Evolutionary conservation across 164 flowering plant species (phyloP).

Genomic region (Vitis riparia): DNA sequence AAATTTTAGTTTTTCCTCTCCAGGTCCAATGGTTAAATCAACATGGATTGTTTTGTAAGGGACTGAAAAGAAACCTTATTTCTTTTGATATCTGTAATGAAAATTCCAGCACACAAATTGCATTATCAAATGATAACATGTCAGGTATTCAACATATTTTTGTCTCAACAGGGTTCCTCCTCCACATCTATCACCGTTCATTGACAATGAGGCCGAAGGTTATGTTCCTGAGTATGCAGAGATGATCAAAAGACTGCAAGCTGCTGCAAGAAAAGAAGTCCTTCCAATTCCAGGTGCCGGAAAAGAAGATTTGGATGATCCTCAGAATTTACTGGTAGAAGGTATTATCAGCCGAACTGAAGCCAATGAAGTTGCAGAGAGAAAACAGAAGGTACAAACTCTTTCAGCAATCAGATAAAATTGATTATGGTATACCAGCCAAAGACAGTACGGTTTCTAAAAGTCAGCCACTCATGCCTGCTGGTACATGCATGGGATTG

Average conservation of each 20-base stretch:
- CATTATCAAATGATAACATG: not conserved
- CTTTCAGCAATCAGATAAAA: not conserved
- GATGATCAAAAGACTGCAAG: slow-evolving; percentile 67
- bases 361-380: slow-evolving; percentile 78
- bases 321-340: slow-evolving; percentile 65
- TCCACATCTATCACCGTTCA: slow-evolving; percentile 95
- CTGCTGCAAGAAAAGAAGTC: slow-evolving; percentile 70
- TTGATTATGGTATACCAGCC: too few relatives aligned
- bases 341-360: slow-evolving; percentile 68
- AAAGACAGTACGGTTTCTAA: too few relatives aligned
- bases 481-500: not conserved
- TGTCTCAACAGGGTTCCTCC: slow-evolving; percentile 70
- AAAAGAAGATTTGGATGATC: slow-evolving; percentile 66
- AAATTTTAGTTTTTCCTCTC: not conserved
- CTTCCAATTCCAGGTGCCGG: slow-evolving; percentile 78
- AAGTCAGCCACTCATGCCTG: too few relatives aligned
- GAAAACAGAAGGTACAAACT: slow-evolving; percentile 55
- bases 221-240: slow-evolving; percentile 93
- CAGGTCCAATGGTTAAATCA: not conserved
- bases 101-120: not conserved
- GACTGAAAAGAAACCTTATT: not conserved
- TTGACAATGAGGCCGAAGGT: slow-evolving; percentile 87
- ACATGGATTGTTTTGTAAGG: not conserved
- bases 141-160: not conserved
- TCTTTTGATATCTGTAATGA: not conserved